A percentile compares a stretch with the other conserved stretches of the same genome.
phyloP scores from a whole-genome alignment of 495 filamentous ascomycete species.

The Acidomyces sp. region DNA sequence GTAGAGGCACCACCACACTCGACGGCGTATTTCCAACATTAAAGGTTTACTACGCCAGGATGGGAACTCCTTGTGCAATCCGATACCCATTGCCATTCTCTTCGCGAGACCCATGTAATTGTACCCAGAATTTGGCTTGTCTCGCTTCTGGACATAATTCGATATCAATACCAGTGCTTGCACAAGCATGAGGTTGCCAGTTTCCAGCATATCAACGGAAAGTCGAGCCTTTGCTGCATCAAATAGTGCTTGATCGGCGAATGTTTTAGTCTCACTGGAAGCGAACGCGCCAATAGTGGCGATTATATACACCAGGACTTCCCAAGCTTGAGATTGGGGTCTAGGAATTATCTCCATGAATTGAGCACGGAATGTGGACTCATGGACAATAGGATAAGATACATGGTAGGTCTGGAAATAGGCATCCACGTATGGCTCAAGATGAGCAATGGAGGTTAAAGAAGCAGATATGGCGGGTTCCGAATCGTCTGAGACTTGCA shows the following conservation, averaged over 20 bases:
- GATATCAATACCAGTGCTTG: slow-evolving; percentile 11
- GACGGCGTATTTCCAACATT: slow-evolving; percentile 23
- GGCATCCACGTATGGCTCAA: too few species aligned
- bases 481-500: too few species aligned
- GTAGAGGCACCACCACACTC: slow-evolving; percentile 29
- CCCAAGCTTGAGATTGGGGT: slow-evolving; percentile 4
- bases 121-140: slow-evolving; percentile 11
- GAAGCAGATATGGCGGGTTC: too few species aligned
- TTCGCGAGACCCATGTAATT: slow-evolving; percentile 32
- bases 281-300: slow-evolving; percentile 9
- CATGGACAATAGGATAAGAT: slow-evolving; percentile 15
- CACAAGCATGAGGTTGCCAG: slow-evolving; percentile 6
- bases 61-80: slow-evolving; percentile 28
- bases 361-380: slow-evolving; percentile 13
- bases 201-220: slow-evolving; percentile 10
- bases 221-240: slow-evolving; percentile 12
- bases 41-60: slow-evolving; percentile 24
- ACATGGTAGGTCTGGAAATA: slow-evolving; percentile 13
- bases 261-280: not conserved
- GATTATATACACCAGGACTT: slow-evolving; percentile 10
- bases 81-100: slow-evolving; percentile 35
- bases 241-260: slow-evolving; percentile 5
- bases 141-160: slow-evolving; percentile 21
- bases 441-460: too few species aligned
- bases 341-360: slow-evolving; percentile 3